Evolutionary conservation across 2,329 filamentous ascomycete genomes (phyloP), one percentile per base, ranked within the genome.

Genomic region (Penicillium rolfsii): DNA sequence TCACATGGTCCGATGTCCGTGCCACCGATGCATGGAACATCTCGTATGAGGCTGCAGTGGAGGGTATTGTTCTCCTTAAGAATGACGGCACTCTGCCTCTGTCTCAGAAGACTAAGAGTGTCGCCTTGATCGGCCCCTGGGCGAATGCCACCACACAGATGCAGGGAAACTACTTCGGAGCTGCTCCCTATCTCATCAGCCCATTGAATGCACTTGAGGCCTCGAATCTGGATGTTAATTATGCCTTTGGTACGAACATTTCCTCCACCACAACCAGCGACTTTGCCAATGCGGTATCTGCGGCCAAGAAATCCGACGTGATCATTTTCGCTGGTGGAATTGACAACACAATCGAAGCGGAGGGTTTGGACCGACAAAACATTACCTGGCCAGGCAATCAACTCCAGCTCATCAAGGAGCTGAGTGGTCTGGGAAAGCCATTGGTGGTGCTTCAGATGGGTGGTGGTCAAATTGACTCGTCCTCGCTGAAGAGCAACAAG

Each of bases 61-160:
- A 82, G 68, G 76, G 79, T 7, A 80, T 82, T 53, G 73, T 80
- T 43, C 71, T 85, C 53, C 74, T 85, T 12, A 85, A 85, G 71
- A 85, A 85, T 60, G 81, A 84, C 52, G 80, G 78, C 6, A 70
- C 74, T 0, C 71, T 85, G 0, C 83, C 83, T 0, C 69, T 85
- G 4, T 67, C 78, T 4, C 67, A 70, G 4, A 69, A 76, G 16
- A 71, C 66, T 16, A 73, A 70, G 2, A 75, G 73, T 45, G 76
- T 88, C 3, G 85, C 83, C 0, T 73, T 89, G 46, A 76, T 89
- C 30, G 86, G 86, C 0, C 81, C 80, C 50, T 88, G 85, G 80
- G 85, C 83, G 2, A 85, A 85, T 55, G 83, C 83, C 6, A 84
- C 84, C 0, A 76, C 74, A 4, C 80, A 87, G 61, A 80, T 89